Conservation (phyloP, 2,329 filamentous ascomycete species). For the Colletotrichum trifolii region DNA sequence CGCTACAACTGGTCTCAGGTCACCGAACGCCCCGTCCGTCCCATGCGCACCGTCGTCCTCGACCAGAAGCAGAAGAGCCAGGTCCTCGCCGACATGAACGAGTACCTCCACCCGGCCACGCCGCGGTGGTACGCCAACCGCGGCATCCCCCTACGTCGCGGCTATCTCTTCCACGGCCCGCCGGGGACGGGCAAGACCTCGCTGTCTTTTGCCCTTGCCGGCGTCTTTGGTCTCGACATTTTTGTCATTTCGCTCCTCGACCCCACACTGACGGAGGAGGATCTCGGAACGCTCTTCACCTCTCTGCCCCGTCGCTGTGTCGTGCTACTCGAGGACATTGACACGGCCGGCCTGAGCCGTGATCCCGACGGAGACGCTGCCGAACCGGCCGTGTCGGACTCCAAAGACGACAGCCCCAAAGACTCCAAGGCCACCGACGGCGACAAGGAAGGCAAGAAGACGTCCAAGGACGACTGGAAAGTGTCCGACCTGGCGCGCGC, state of each 20-base stretch:
- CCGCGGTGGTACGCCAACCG: conserved; percentile 79
- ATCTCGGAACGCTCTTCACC: conserved; percentile 68
- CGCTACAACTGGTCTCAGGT: conserved; percentile 65
- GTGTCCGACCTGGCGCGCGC: conserved; percentile 56
- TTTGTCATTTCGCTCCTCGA: conserved; percentile 71
- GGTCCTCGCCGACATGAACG: conserved; percentile 78
- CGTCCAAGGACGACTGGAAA: conserved; percentile 44
- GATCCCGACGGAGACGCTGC: conserved; percentile 45
- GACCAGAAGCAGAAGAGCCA: conserved; percentile 73
- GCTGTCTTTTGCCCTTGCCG: conserved; percentile 73
- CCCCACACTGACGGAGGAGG: conserved; percentile 70
- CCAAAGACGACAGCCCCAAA: conserved; percentile 4
- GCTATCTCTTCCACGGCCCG: conserved; percentile 82
- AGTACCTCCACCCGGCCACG: conserved; percentile 78
- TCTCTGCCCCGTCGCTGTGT: conserved; percentile 72
- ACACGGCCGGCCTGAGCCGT: conserved; percentile 70
- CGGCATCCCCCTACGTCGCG: conserved; percentile 80
- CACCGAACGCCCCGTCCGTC: conserved; percentile 72
- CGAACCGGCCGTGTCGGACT: conserved; percentile 23
- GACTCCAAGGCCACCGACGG: conserved; percentile 35
- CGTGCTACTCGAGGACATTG: conserved; percentile 76
- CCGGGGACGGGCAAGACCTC: conserved; percentile 81
- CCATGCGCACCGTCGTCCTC: conserved; percentile 81
- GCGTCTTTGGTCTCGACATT: conserved; percentile 74
- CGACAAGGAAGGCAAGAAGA: conserved; percentile 38